Evolutionary conservation across 768 basidiomycete genomes (phyloP), one percentile per base, ranked within the genome.

Genomic region (Roridomyces roridus): DNA sequence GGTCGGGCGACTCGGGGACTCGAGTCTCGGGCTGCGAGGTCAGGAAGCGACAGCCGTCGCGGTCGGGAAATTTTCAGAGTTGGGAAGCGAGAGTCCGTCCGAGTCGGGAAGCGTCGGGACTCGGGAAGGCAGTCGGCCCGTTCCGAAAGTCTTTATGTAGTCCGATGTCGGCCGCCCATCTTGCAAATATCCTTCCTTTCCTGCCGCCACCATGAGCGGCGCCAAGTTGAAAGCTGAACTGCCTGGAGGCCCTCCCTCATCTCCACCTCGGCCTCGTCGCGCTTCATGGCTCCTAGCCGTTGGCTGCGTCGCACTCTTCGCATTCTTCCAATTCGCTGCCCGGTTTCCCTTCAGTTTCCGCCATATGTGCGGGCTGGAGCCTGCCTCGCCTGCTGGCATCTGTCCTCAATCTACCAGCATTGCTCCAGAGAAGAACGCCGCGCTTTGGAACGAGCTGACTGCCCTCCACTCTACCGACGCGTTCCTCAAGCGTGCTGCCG

Each of bases 401-500:
- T 63, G 61, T 44, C 40, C 48, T 12, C 61, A 63, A 40, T 37
- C 23, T 1, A 24, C 34, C 23, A 24, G 41, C 6, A 47, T 59
- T 8, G 34, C 28, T 15, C 57, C 61, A 6, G 24, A 18, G 9
- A 51, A 51, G n/a, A 47, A 58, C 39, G 41, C 35, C 40, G 61
- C 42, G 12, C 44, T 63, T 5, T 63, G 61, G 61, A n/a, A 7
- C 25, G 40, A 55, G 21, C 52, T 59, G 12, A 49, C 52, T 4
- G 39, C 45, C 10, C 45, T 59, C 6, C 50, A 63, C 44, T 51
- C 47, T 12, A 69, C 69, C 5, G 56, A 65, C 11, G 65, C 41
- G 17, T 76, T 71, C 62, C 65, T 68, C 55, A 40, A n/a, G 2
- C 65, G 66, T 39, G 72, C 71, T 2, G 65, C 70, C 23, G 64